Evolutionary conservation across 768 basidiomycete genomes (phyloP), one percentile per base, ranked within the genome.

Genomic region (Trametopsis cervina): DNA sequence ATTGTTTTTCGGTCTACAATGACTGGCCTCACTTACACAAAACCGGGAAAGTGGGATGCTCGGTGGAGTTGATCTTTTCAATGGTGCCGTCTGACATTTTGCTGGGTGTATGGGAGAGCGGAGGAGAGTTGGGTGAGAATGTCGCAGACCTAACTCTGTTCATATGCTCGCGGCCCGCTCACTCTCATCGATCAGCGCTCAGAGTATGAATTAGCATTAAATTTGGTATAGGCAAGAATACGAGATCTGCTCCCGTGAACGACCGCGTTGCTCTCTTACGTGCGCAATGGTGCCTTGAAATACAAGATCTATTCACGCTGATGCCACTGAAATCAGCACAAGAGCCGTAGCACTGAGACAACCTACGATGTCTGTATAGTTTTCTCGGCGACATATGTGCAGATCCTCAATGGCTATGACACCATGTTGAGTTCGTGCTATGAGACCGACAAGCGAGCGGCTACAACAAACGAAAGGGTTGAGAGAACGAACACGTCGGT

Each of bases 1-100:
- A 42, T 22, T 18, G 33, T 29, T 26, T 46, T 23, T n/a, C n/a
- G n/a, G 18, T 40, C 38, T 23, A 35, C 29, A 29, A 40, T 15
- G 23, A 17, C 20, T 12, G 17, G 13, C 15, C 21, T 20, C 45
- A 66, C 72, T 60, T 53, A 71, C 74, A 76, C 22, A 80, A 70
- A 54, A 81, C 75, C 18, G 68, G 58, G 58, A 71, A 66, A 17
- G 61, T 51, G 4, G 70, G 62, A 56, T 74, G 73, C 46, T 78
- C 71, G 18, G 61, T 45, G 2, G 72, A 68, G 63, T 82, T 78
- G 54, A 83, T 72, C 59, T 74, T 76, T 64, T 81, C 72, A 48
- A 81, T 61, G n/a, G n/a, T n/a, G n/a, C n/a, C 29, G 25, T 69
- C 69, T 63, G 75, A 72, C 65, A 66, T 71, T 60, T 60, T 37